Evolutionary conservation across 768 basidiomycete genomes (phyloP), one percentile per base, ranked within the genome.

Genomic region (Mycena amicta): DNA sequence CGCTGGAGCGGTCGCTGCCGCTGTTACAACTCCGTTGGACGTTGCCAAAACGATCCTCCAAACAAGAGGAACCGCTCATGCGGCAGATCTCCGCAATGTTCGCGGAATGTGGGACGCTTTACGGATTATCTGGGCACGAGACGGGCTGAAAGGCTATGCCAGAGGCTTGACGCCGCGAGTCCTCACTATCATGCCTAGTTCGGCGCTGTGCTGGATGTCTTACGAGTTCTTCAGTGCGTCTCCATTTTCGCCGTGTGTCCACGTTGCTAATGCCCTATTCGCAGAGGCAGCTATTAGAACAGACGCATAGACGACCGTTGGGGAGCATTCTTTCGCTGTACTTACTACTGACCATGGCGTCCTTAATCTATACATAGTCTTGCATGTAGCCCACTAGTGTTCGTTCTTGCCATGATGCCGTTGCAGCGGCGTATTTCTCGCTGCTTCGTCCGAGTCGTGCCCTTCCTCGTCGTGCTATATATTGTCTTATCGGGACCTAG

Each of bases 171-270:
- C 93, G 53, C 97, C 97, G 5, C 84, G 97, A 46, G 87, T 99
- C 52, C 76, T 98, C 72, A 96, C 95, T 25, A 92, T 91, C 67
- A 92, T 98, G 87, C 97, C 97, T 5, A 95, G 92, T 70, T 97
- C 96, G 53, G 97, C 97, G 11, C 80, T 99, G 50, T 96, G 92
- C 74, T 99, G 96, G 97, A 78, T 95, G 71, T 95, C 94, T 53
- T 95, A 98, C 69, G 95, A 98, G 74, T 97, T 96, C 77, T 97
- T 97, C 83, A 97, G 95, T 96, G 71, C 77, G 95, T 87, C 51
- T 52, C 49, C 23, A 29, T 30, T 53, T 22, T 37, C 56, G 26
- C 60, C 53, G 31, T 52, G 41, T 20, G 5, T 12, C 16, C 15
- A 5, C 29, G 26, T 27, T n/a, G 25, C 26, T 31, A 30, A 37